phyloP scores from a whole-genome alignment of 768 basidiomycete species.

The Amanita fuliginea region DNA sequence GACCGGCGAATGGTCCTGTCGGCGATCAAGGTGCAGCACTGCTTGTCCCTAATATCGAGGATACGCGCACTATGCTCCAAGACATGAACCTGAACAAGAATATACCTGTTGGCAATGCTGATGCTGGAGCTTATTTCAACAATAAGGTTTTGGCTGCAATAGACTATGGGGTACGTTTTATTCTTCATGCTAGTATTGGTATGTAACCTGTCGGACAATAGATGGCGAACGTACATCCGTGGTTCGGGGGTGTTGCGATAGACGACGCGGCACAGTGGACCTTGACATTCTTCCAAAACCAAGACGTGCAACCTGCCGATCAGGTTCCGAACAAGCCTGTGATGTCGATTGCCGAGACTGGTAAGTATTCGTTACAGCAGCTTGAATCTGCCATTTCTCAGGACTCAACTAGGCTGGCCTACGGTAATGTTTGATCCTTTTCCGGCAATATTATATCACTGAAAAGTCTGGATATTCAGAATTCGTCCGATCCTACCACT shows the following conservation, averaged over 20 bases:
- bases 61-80: constrained; percentile 46
- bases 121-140: constrained; percentile 84
- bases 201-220: constrained; percentile 13
- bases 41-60: constrained; percentile 54
- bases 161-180: constrained; percentile 52
- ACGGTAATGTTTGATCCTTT: constrained; percentile 28
- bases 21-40: constrained; percentile 56
- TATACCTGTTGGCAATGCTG: constrained; percentile 67
- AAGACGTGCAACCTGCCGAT: constrained; percentile 48
- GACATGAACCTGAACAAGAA: constrained; percentile 44
- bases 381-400: constrained; percentile 12
- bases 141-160: constrained; percentile 47
- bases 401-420: constrained; percentile 36
- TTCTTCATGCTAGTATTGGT: background rate
- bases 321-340: constrained; percentile 57
- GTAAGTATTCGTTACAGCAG: constrained; percentile 15
- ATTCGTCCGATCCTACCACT: constrained; percentile 46
- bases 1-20: constrained; percentile 43
- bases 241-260: constrained; percentile 79
- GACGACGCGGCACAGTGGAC: constrained; percentile 75
- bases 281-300: constrained; percentile 57
- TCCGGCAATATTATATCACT: background rate
- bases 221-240: constrained; percentile 90
- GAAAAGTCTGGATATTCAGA: constrained; percentile 19
- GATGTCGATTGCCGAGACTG: constrained; percentile 93